A percentile compares a stretch with the other conserved stretches of the same genome.
Evolutionary conservation across 768 basidiomycete species (phyloP).

Genomic region (Tricholoma saponaceum): DNA sequence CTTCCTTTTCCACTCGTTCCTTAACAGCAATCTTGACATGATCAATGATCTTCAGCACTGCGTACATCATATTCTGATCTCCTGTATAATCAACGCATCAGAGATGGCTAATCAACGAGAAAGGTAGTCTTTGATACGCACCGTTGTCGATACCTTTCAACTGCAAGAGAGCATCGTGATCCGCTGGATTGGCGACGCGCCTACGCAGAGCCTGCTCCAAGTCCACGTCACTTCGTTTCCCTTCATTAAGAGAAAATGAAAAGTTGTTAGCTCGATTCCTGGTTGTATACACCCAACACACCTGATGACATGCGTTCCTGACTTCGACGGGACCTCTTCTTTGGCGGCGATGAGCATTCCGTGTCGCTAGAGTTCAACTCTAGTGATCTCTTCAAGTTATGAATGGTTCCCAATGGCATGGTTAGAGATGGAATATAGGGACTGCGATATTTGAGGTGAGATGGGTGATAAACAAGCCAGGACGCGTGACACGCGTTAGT

Average conservation of each 20-base stretch:
- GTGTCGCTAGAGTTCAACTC: constrained; percentile 18
- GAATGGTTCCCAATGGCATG: neutral
- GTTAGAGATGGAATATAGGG: neutral
- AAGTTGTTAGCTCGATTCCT: neutral
- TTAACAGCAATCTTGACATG: constrained; percentile 28
- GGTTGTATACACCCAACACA: neutral
- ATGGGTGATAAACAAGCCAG: neutral
- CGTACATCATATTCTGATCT: constrained; percentile 14
- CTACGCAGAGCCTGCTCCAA: constrained; percentile 14
- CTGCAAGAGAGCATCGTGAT: constrained; percentile 12
- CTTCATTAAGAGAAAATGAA: neutral
- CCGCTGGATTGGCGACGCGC: constrained; percentile 9
- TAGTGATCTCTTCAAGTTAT: neutral
- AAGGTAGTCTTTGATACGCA: neutral
- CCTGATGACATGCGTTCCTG: constrained; percentile 7
- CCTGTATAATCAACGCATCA: constrained; percentile 5
- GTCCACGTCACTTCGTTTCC: constrained; percentile 12
- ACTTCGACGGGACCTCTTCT: constrained; percentile 15
- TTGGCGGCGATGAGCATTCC: constrained; percentile 13
- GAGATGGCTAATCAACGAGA: neutral
- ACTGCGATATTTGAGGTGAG: neutral
- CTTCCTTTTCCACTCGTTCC: constrained; percentile 20
- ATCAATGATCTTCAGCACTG: constrained; percentile 30
- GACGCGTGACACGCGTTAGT: neutral
- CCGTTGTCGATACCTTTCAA: constrained; percentile 16